phyloP scores from a whole-genome alignment of 192 early-diverging fungal genomes.

The Coemansia nantahalensis region DNA sequence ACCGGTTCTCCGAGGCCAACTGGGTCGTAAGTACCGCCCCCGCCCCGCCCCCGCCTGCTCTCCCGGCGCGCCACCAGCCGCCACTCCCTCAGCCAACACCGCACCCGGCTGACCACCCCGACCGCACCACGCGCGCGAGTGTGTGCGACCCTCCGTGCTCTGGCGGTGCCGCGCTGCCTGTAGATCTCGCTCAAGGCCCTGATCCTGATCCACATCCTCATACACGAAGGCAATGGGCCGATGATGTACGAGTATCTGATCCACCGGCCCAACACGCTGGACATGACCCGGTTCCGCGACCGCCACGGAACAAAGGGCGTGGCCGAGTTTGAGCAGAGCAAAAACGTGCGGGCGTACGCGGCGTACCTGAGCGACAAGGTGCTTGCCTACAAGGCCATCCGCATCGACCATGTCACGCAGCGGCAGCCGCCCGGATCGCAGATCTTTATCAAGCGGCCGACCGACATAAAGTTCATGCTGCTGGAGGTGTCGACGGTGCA shows the following conservation, averaged over 20 bases:
- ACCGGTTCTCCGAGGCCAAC: constrained; percentile 52
- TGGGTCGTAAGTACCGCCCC: constrained; percentile 52
- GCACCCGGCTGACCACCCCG: too few species aligned
- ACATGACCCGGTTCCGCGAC: constrained; percentile 54
- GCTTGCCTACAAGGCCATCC: constrained; percentile 45
- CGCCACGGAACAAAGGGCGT: constrained; percentile 51
- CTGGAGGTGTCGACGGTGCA: constrained; percentile 53
- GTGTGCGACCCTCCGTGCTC: too few species aligned
- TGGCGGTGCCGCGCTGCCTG: not conserved
- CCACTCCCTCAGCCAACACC: too few species aligned
- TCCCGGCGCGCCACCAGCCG: too few species aligned
- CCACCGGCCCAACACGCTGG: constrained; percentile 35
- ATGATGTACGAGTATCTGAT: constrained; percentile 46
- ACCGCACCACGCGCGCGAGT: too few species aligned
- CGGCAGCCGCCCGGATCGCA: constrained; percentile 40
- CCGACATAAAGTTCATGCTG: constrained; percentile 47
- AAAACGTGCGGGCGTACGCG: constrained; percentile 54
- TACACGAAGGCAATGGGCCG: constrained; percentile 48
- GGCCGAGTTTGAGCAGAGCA: constrained; percentile 54
- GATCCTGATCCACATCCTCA: constrained; percentile 52
- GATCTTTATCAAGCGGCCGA: constrained; percentile 39
- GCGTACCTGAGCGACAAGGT: constrained; percentile 54
- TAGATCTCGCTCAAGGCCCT: constrained; percentile 56
- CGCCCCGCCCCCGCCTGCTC: too few species aligned
- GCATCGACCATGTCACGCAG: constrained; percentile 50